Evolutionary conservation across 805 yeast genomes (phyloP), one percentile per base, ranked within the genome.

Genomic region (Pichia cephalocereana): DNA sequence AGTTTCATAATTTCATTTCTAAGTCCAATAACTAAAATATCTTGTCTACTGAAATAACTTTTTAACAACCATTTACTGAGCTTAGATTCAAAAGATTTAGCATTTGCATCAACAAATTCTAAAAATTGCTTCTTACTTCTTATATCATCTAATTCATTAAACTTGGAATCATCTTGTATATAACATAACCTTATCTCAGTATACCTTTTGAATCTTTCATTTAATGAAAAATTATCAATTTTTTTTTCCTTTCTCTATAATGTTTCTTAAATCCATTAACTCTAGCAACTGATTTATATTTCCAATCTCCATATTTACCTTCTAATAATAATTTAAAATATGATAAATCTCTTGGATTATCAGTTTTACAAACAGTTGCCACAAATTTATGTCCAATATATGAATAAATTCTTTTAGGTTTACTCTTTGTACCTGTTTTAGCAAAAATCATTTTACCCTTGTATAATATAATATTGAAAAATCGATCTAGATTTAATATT

Each of bases 381-480:
- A 53, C 57, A 42, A 54, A 53, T 27, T 51, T 49, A 17, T 47
- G n/a, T 10, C 57, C 57, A 27, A 54, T 53, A 40, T 48, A 55
- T 23, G 54, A 40, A 26, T 44, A 36, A 17, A 44, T 23, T 38
- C 27, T 26, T 18, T 44, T 27, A 12, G 52, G 50, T 9, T 34
- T 30, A 11, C 14, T 18, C 18, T 57, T 41, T 18, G 50, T 46
- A 8, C 34, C 18, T 6, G 51, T 51, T 28, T 41, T 41, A 1
- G 51, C 43, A 46, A 53, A 43, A 6, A 53, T 48, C n/a, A 48
- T 32, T 39, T 53, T 50, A 15, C 32, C 41, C 19, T 47, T 48
- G 32, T 48, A 48, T 10, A 46, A 38, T 6, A 53, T 43, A 18
- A 51, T 43, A 39, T 44, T 32, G 38, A 50, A 53, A 4, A n/a